Conservation (phyloP, 78 protist species). For the Dictyostelium discoideum region DNA sequence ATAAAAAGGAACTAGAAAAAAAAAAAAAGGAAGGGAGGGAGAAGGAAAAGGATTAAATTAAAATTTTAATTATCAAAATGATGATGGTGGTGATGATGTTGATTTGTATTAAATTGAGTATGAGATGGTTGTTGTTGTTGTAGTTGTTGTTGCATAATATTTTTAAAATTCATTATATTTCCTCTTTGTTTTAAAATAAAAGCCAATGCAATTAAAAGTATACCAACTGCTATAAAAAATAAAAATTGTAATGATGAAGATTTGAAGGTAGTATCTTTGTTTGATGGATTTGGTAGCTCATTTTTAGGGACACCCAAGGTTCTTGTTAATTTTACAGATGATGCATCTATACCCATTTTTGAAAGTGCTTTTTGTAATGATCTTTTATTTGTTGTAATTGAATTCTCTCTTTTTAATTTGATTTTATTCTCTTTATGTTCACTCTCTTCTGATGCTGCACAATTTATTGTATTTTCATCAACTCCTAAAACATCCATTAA, state of each 20-base stretch:
- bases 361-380: conserved; percentile 58
- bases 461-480: conserved; percentile 64
- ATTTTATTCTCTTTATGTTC: conserved; percentile 50
- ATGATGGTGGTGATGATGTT: not conserved
- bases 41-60: too few relatives aligned
- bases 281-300: not conserved
- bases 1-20: not conserved
- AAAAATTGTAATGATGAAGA: not conserved
- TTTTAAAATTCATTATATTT: not conserved
- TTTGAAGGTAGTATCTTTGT: not conserved
- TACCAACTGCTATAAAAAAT: not conserved
- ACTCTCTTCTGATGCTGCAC: conserved; percentile 48
- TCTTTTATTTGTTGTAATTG: conserved; percentile 48
- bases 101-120: not conserved
- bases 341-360: conserved; percentile 63
- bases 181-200: not conserved
- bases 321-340: conserved; percentile 37
- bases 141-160: not conserved
- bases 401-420: conserved; percentile 34
- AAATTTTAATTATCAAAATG: not conserved
- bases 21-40: not conserved
- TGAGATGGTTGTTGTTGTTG: not conserved
- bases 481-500: conserved; percentile 75
- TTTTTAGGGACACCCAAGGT: conserved; percentile 44
- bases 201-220: not conserved